Evolutionary conservation across 495 filamentous ascomycete species (phyloP).

Genomic region (Hyaloscypha finlandica): DNA sequence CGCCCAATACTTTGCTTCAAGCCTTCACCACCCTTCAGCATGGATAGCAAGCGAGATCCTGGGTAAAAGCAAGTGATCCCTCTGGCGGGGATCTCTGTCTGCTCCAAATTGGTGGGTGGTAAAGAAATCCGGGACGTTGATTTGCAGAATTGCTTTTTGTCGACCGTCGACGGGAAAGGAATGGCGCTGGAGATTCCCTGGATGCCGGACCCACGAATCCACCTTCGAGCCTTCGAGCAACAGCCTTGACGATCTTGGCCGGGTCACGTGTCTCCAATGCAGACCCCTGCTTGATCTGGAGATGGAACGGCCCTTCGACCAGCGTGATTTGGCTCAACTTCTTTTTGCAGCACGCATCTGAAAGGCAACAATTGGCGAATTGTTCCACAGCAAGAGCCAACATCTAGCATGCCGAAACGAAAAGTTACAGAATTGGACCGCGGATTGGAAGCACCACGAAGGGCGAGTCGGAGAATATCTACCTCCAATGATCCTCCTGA

Average conservation of each 20-base stretch:
- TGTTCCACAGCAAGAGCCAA: not conserved
- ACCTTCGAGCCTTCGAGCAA: too few relatives aligned
- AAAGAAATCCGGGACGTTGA: not conserved
- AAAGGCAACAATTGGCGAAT: not conserved
- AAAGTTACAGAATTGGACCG: constrained; percentile 26
- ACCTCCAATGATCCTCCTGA: constrained; percentile 10
- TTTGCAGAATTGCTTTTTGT: not conserved
- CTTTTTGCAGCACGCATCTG: not conserved
- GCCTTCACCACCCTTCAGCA: constrained; percentile 13
- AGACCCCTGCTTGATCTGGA: not conserved
- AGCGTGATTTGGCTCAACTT: not conserved
- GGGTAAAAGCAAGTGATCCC: constrained; percentile 16
- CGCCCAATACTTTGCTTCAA: constrained; percentile 22
- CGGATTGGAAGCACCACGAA: constrained; percentile 6
- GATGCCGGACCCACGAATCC: too few relatives aligned
- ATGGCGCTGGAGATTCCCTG: not conserved
- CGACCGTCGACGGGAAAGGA: not conserved
- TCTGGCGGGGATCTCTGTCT: not conserved
- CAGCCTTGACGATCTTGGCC: not conserved
- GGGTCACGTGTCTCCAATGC: not conserved
- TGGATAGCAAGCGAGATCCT: constrained; percentile 16
- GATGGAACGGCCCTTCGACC: not conserved
- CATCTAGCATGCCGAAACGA: constrained; percentile 26
- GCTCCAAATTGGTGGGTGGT: not conserved
- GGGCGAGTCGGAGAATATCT: constrained; percentile 20